Evolutionary conservation across 2,329 filamentous ascomycete genomes (phyloP), one percentile per base, ranked within the genome.

Genomic region (Ophiobolus disseminans): DNA sequence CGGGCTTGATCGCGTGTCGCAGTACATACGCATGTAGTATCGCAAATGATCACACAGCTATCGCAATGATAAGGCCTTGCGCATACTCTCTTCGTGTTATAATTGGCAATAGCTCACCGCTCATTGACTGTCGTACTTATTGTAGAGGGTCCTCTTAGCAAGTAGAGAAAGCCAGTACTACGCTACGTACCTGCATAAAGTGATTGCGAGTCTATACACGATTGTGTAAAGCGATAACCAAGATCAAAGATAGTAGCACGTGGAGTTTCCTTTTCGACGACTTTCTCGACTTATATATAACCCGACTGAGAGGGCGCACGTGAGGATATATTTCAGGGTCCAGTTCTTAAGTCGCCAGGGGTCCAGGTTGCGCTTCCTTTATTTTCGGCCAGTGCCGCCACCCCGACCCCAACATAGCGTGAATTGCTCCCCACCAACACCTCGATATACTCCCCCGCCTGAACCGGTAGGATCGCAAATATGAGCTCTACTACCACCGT

Each of bases 401-500:
- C n/a, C n/a, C n/a, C n/a, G n/a, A n/a, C n/a, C 40, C 14, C 28
- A 38, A 31, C 48, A 9, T 20, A 23, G n/a, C 42, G 40, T 22
- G 16, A 13, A 46, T 16, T 14, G 25, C 19, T 26, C n/a, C 36
- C 26, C 46, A 42, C 44, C 38, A 42, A 52, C 40, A 38, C 19
- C 23, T 35, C n/a, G 16, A 32, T 7, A n/a, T 32, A 10, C 30
- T 14, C 3, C 13, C 9, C 3, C n/a, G n/a, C 7, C n/a, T 32
- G 30, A 11, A 3, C 3, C 30, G n/a, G 16, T 32, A 3, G 25
- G n/a, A 14, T 32, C 30, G 53, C 57, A 56, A 67, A 11, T 37
- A 73, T 73, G 70, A 70, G 65, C 48, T 53, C 65, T 28, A 72
- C 65, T 14, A 51, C 57, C 5, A 69, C 65, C 6, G 53, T 66